Base-by-base conservation (phyloP, 352 stramenopile genomes). In the Pythium brachiatum region DNA sequence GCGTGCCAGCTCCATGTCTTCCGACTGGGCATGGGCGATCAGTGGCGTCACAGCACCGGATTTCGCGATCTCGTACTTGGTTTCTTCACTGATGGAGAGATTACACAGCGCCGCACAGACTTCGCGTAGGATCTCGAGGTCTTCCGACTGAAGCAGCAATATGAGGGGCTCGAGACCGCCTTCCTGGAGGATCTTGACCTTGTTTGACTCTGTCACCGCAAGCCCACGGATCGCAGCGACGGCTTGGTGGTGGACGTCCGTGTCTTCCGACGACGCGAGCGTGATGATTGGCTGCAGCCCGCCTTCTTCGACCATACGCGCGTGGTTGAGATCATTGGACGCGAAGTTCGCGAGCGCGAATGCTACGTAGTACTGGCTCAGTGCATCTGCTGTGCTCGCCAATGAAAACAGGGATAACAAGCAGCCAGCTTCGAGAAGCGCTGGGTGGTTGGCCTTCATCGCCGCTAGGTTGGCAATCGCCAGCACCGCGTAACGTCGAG, bases 31-130 rank as follows among this genome's bases (percentile, higher is more conserved):
- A 41, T 97, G 88, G 6, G 79, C 74, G 32, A 99, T 94, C 2
- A 99, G 76, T 20, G 92, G 86, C 13, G 85, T 57, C 15, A 99
- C 84, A 4, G 89, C 90, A 3, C 96, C 96, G 51, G 81, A 97
- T 66, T 98, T 98, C 18, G 90, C 85, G 36, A 99, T 96, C 70
- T 99, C 96, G 62, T 98, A 98, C 72, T 99, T 99, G 67, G 96
- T 99, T 68, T 99, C 95, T 53, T 98, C 95, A 31, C 86, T 93
- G 32, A 97, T 74, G 7, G 93, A 97, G 27, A 99, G 78, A 72
- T 99, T 99, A 64, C 90, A 98, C 0, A 99, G 73, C 3, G 92
- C 94, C 0, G 92, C 95, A 53, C 92, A 98, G 1, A 95, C 90
- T 62, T 99, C 95, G 0, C 94, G 81, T 11, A 98, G 73, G 32